phyloP scores from a whole-genome alignment of 2,329 filamentous ascomycete genomes.

The Colletotrichum coccodes region DNA sequence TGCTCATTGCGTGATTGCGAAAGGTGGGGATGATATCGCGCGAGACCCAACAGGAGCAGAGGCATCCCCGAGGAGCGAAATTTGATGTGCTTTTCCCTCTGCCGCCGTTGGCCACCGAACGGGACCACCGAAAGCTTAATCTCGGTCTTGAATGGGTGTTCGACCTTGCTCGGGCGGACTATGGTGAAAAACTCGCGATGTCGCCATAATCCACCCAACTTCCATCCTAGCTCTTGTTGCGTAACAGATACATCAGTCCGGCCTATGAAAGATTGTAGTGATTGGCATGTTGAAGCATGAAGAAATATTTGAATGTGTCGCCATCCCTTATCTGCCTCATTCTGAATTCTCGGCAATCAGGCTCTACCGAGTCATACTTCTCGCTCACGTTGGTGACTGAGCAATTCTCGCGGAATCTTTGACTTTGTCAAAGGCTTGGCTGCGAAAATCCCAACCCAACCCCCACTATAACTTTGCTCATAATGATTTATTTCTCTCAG shows the following conservation, averaged over 20 bases:
- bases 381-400: not conserved
- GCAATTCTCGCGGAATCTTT: constrained; percentile 2
- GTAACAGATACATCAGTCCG: not conserved
- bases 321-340: not conserved
- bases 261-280: not conserved
- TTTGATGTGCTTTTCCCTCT: not conserved
- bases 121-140: not conserved
- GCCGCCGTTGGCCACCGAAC: not conserved
- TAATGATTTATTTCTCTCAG: too few relatives aligned
- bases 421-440: not conserved
- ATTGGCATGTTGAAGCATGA: not conserved
- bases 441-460: not conserved
- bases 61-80: not conserved
- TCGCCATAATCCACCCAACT: constrained; percentile 1
- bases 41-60: not conserved
- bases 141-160: not conserved
- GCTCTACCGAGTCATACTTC: not conserved
- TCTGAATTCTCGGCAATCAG: not conserved
- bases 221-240: not conserved
- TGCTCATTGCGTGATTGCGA: not conserved
- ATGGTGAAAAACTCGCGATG: not conserved
- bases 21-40: not conserved
- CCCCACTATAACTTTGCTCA: not conserved
- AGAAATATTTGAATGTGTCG: not conserved
- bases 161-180: not conserved